Percentiles rank a stretch among this genome's conserved stretches.
Evolutionary conservation across 192 early-diverging fungal species (phyloP).

Genomic region (Coemansia sp.): DNA sequence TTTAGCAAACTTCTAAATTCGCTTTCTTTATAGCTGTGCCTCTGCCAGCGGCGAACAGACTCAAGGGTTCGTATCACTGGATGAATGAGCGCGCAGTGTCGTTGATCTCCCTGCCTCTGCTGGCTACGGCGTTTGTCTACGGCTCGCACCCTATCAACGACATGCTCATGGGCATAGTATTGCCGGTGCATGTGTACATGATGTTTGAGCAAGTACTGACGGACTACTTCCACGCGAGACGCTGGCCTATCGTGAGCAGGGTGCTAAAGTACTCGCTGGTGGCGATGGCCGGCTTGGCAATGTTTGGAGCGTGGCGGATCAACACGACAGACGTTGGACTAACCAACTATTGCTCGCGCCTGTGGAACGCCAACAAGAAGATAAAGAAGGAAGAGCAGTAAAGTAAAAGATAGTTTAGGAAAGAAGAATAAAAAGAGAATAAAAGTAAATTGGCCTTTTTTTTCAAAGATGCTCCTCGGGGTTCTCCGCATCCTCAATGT

Average conservation of each 20-base stretch:
- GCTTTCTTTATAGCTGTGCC: conserved; percentile 40
- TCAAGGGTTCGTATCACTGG: conserved; percentile 96
- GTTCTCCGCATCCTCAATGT: background rate
- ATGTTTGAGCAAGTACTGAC: conserved; percentile 71
- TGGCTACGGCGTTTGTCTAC: conserved; percentile 70
- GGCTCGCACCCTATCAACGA: conserved; percentile 90
- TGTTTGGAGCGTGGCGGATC: conserved; percentile 90
- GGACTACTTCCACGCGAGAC: conserved; percentile 83
- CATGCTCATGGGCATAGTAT: conserved; percentile 80
- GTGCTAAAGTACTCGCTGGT: conserved; percentile 66
- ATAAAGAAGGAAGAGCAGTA: conserved; percentile 5
- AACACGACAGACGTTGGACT: conserved; percentile 96
- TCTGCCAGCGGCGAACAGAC: conserved; percentile 56
- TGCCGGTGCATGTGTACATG: conserved; percentile 90
- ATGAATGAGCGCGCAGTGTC: conserved; percentile 87
- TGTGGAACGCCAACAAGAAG: conserved; percentile 72
- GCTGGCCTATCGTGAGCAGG: conserved; percentile 60
- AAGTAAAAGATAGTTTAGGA: background rate
- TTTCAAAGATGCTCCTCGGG: background rate
- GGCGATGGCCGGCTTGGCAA: conserved; percentile 63
- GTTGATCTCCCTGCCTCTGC: conserved; percentile 69
- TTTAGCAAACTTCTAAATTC: background rate
- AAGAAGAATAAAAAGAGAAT: conserved; percentile 3
- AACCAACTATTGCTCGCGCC: conserved; percentile 77
- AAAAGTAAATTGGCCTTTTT: background rate